These are phyloP conservation scores for Yarrowia osloensis DNA, from an alignment of 805 yeast genomes.

Conservation along the genomic window DNA sequence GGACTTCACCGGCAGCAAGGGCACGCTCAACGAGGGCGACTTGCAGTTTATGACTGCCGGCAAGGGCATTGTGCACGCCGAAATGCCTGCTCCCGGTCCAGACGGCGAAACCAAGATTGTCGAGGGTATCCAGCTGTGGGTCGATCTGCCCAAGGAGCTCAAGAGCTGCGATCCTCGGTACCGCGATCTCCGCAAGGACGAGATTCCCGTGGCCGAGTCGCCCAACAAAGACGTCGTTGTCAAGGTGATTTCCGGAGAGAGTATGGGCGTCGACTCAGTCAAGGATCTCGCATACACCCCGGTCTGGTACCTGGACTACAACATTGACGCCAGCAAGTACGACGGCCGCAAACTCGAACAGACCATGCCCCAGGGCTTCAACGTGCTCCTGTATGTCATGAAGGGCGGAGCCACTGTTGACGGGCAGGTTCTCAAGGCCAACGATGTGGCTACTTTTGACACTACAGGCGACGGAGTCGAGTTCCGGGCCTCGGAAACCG, in stretches of 20 bases:
- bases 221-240: constrained; percentile 60
- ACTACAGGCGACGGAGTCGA: constrained; percentile 63
- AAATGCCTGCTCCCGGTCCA: constrained; percentile 67
- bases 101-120: constrained; percentile 46
- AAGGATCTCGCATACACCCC: constrained; percentile 82
- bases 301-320: constrained; percentile 68
- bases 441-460: constrained; percentile 63
- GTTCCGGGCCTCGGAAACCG: constrained; percentile 53
- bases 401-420: constrained; percentile 59
- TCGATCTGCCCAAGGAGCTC: constrained; percentile 66
- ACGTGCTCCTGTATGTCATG: constrained; percentile 69
- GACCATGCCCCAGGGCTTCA: constrained; percentile 59
- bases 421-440: constrained; percentile 49
- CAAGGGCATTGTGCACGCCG: constrained; percentile 79
- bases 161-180: constrained; percentile 71
- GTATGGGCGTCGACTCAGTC: constrained; percentile 73
- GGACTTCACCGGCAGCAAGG: constrained; percentile 80
- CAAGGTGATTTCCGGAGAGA: constrained; percentile 72
- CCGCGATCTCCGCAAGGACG: constrained; percentile 67
- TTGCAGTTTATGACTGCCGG: constrained; percentile 94
- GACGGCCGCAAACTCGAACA: constrained; percentile 69
- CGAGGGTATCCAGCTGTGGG: constrained; percentile 83
- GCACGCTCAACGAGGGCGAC: constrained; percentile 76
- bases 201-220: constrained; percentile 68
- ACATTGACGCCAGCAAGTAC: constrained; percentile 44